Conservation (phyloP, 2,329 filamentous ascomycete genomes). For the Volutella citrinella region DNA sequence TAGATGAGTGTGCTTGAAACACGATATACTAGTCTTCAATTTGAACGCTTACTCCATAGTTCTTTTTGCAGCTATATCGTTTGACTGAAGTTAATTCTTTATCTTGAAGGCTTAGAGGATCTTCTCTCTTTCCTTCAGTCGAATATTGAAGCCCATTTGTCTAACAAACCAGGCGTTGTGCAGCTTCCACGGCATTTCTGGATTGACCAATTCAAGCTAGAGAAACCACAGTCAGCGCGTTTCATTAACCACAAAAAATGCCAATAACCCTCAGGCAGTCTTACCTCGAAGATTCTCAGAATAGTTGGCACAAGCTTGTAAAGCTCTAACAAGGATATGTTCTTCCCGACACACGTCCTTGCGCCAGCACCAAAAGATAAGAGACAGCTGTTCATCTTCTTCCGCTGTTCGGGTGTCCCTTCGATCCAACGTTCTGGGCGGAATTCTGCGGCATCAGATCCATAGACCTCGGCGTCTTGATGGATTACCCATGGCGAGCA, state of each 20-base stretch:
- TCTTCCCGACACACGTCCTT: slow-evolving; percentile 67
- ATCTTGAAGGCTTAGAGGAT: slow-evolving; percentile 7
- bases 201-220: slow-evolving; percentile 52
- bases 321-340: slow-evolving; percentile 59
- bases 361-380: slow-evolving; percentile 66
- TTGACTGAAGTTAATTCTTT: no score
- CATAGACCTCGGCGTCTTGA: slow-evolving; percentile 63
- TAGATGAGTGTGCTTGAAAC: no score
- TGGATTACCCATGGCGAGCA: slow-evolving; percentile 75
- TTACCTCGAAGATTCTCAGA: slow-evolving; percentile 11
- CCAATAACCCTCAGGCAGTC: neutral
- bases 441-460: slow-evolving; percentile 61
- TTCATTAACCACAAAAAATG: no score
- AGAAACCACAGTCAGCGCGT: no score
- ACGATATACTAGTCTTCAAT: no score
- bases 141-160: slow-evolving; percentile 5
- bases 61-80: no score
- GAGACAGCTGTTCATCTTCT: slow-evolving; percentile 14
- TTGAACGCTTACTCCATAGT: no score
- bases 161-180: slow-evolving; percentile 12
- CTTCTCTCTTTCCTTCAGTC: slow-evolving; percentile 3
- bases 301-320: slow-evolving; percentile 54
- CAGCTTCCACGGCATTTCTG: slow-evolving; percentile 16
- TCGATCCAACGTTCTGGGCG: slow-evolving; percentile 65
- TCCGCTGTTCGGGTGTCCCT: slow-evolving; percentile 39